Percentiles rank a stretch among this genome's conserved stretches.
Evolutionary conservation across 176 grass and related monocot genomes (phyloP).

Genomic region (Ampelocalamus luodianensis): DNA sequence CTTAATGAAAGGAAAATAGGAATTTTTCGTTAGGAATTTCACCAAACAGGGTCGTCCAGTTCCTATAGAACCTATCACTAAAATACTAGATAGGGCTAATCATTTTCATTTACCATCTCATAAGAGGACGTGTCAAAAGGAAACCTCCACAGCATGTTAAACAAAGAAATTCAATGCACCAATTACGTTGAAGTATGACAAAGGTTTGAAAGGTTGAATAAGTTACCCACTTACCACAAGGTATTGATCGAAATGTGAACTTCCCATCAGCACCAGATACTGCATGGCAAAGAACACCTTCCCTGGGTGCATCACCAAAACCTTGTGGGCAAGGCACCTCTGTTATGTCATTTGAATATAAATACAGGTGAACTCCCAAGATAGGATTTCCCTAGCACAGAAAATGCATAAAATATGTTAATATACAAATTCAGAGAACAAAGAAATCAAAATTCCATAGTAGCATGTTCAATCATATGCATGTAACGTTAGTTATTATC

Average conservation of each 20-base stretch:
- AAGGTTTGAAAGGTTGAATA: conserved; percentile 20
- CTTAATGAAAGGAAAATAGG: too few relatives aligned
- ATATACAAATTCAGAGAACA: conserved; percentile 27
- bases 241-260: conserved; percentile 82
- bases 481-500: conserved; percentile 16
- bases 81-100: too few relatives aligned
- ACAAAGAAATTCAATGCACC: conserved; percentile 6
- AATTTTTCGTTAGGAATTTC: too few relatives aligned
- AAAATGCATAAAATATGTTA: conserved; percentile 21
- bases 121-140: conserved; percentile 12
- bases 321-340: conserved; percentile 71
- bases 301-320: conserved; percentile 61
- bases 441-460: conserved; percentile 27
- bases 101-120: too few relatives aligned
- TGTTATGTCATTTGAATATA: conserved; percentile 85
- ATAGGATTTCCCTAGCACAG: conserved; percentile 87
- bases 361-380: conserved; percentile 82
- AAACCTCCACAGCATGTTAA: neutral
- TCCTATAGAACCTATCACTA: too few relatives aligned
- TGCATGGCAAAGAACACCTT: conserved; percentile 88
- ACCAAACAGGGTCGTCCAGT: too few relatives aligned
- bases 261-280: conserved; percentile 85
- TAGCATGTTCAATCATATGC: conserved; percentile 3
- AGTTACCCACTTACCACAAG: conserved; percentile 85
- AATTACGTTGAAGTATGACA: conserved; percentile 20